Percentiles rank a stretch among this genome's conserved stretches.
phyloP scores from a whole-genome alignment of 108 stramenopile genomes.

The Skeletonema potamos region DNA sequence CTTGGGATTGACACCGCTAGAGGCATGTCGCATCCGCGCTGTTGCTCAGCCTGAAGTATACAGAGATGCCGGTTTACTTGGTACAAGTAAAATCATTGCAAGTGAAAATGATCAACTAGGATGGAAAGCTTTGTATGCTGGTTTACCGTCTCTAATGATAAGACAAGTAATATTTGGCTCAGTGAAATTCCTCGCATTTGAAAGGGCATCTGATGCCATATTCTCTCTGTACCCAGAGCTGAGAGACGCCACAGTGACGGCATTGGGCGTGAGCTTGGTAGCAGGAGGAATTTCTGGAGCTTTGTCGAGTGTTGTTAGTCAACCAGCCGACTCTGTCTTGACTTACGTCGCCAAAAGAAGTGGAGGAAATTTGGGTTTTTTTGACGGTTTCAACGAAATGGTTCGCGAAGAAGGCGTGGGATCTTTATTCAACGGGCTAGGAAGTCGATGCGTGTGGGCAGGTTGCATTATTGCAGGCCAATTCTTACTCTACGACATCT shows the following conservation, averaged over 20 bases:
- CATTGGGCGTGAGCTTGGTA: conserved; percentile 77
- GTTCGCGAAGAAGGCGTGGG: conserved; percentile 63
- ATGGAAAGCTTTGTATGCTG: conserved; percentile 76
- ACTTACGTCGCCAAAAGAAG: conserved; percentile 75
- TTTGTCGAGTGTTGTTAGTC: conserved; percentile 82
- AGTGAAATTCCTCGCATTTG: conserved; percentile 93
- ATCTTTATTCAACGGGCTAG: conserved; percentile 86
- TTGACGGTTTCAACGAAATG: conserved; percentile 72
- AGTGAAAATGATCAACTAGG: conserved; percentile 59
- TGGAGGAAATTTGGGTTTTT: conserved; percentile 46
- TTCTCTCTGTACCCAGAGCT: conserved; percentile 57
- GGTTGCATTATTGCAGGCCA: conserved; percentile 90
- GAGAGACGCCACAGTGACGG: conserved; percentile 65
- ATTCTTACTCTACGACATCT: conserved; percentile 93
- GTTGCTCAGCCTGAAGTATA: conserved; percentile 86
- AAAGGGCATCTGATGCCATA: conserved; percentile 80
- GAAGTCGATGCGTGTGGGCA: conserved; percentile 91
- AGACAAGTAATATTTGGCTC: conserved; percentile 93
- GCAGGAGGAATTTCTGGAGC: conserved; percentile 88
- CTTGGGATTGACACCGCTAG: conserved; percentile 83
- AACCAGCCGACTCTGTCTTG: conserved; percentile 88
- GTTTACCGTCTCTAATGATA: conserved; percentile 88
- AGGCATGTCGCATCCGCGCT: conserved; percentile 86
- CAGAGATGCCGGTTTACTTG: conserved; percentile 55
- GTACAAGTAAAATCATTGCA: conserved; percentile 70